Evolutionary conservation across 805 yeast species (phyloP).

Genomic region (Yamadazyma phyllophila): DNA sequence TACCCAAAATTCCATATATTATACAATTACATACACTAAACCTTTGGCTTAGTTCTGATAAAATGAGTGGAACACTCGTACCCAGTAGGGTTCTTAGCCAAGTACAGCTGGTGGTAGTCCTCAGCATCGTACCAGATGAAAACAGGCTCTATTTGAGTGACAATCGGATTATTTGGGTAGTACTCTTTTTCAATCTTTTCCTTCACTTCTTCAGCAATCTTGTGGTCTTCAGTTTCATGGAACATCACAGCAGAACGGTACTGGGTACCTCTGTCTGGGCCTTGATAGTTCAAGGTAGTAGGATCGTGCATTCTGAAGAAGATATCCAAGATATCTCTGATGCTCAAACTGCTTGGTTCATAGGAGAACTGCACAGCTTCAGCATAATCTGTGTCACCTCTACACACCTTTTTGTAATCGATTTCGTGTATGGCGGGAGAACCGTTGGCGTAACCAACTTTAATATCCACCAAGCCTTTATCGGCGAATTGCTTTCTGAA

Average conservation of each 20-base stretch:
- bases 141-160: constrained; percentile 68
- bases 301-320: constrained; percentile 96
- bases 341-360: constrained; percentile 63
- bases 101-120: constrained; percentile 84
- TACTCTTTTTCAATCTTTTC: constrained; percentile 66
- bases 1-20: too few species aligned
- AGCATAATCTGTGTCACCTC: constrained; percentile 72
- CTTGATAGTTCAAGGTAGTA: constrained; percentile 78
- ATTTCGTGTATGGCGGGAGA: constrained; percentile 44
- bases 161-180: constrained; percentile 68
- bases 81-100: constrained; percentile 77
- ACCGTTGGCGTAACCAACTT: constrained; percentile 94
- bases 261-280: constrained; percentile 86
- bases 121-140: constrained; percentile 88
- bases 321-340: constrained; percentile 68
- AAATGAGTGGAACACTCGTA: constrained; percentile 91
- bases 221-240: constrained; percentile 50
- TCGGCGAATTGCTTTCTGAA: constrained; percentile 65
- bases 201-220: constrained; percentile 44
- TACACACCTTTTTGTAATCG: constrained; percentile 67
- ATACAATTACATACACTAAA: not conserved
- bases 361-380: constrained; percentile 83
- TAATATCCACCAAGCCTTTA: constrained; percentile 68
- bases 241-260: constrained; percentile 82
- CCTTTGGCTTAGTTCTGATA: constrained; percentile 61